A percentile compares a stretch with the other conserved stretches of the same genome.
These are phyloP conservation scores for Fusarium floridanum DNA, from an alignment of 2,329 filamentous ascomycete genomes.

Conservation along the genomic window DNA sequence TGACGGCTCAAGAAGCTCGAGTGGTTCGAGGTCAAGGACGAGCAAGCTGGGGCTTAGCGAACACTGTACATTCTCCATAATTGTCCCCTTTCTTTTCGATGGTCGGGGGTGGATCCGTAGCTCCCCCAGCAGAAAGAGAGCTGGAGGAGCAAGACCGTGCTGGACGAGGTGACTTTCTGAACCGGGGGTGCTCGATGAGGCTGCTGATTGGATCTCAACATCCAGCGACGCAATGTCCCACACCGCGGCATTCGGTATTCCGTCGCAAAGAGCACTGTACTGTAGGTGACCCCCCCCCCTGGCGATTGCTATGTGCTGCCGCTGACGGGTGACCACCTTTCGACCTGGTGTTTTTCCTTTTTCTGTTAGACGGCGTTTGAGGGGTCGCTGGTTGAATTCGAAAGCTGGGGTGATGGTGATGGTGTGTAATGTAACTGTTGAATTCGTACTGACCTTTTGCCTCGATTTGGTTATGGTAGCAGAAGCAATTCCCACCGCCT, in stretches of 20 bases:
- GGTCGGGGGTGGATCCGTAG: conserved; percentile 19
- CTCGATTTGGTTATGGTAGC: conserved; percentile 14
- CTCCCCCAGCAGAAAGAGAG: conserved; percentile 21
- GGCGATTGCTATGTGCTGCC: conserved; percentile 13
- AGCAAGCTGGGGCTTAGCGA: conserved; percentile 17
- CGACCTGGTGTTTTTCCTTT: background rate
- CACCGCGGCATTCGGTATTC: conserved; percentile 38
- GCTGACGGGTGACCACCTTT: conserved; percentile 5
- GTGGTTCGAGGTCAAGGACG: conserved; percentile 9
- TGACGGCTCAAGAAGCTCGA: conserved; percentile 30
- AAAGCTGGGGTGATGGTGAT: background rate
- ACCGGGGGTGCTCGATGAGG: conserved; percentile 10
- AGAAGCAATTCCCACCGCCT: background rate
- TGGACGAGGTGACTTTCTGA: background rate
- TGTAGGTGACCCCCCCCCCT: background rate
- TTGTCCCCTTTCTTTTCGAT: conserved; percentile 22
- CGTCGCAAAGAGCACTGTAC: conserved; percentile 10
- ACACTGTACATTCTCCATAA: conserved; percentile 12
- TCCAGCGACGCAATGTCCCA: conserved; percentile 28
- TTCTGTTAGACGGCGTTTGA: conserved; percentile 16
- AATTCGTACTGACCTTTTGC: conserved; percentile 23
- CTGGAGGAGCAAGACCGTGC: conserved; percentile 12
- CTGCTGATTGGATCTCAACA: conserved; percentile 39
- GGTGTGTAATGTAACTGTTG: conserved; percentile 1
- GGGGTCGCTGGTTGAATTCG: background rate